Base-by-base conservation (phyloP, 2,329 filamentous ascomycete species). In the Plenodomus tracheiphilus region DNA sequence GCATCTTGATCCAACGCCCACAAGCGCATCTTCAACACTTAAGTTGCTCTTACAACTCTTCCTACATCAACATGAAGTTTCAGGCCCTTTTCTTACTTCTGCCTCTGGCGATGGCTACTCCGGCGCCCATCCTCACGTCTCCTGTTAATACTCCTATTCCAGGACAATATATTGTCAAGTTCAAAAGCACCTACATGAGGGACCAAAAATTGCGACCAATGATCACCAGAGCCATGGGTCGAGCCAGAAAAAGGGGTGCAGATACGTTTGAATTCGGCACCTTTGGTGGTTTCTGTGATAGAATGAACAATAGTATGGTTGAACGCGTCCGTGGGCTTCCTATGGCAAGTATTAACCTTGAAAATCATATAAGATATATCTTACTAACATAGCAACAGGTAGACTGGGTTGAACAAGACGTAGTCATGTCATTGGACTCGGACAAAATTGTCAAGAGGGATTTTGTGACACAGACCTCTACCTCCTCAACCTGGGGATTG, bases 101-200 rank as follows among this genome's bases (percentile, higher is more conserved):
- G 52, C 75, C 45, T 60, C 74, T 21, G 65, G 70, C 46, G 67
- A 62, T 43, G 71, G 68, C 30, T n/a, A n/a, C n/a, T n/a, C n/a
- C n/a, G n/a, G n/a, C n/a, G n/a, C n/a, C n/a, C n/a, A n/a, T n/a
- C n/a, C n/a, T n/a, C n/a, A n/a, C n/a, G n/a, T n/a, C n/a, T n/a
- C n/a, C n/a, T n/a, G n/a, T n/a, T n/a, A n/a, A n/a, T n/a, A 42
- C 59, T 32, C 57, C 70, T 34, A 70, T 78, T 45, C 71, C 73
- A 4, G 70, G 70, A 56, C 72, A 74, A 58, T 79, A 75, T 64
- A 76, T 79, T 43, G 71, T 78, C 62, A 77, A 75, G 67, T 46
- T 79, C 49, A 75, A 75, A 66, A 67, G 66, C 9, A 11, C 6
- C 28, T 32, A 6, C 13, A 32, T 4, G 4, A 32, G 15, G 62